These are phyloP conservation scores for Stenogyne calaminthoides DNA, from an alignment of 305 asterid genomes.

Conservation along the genomic window DNA sequence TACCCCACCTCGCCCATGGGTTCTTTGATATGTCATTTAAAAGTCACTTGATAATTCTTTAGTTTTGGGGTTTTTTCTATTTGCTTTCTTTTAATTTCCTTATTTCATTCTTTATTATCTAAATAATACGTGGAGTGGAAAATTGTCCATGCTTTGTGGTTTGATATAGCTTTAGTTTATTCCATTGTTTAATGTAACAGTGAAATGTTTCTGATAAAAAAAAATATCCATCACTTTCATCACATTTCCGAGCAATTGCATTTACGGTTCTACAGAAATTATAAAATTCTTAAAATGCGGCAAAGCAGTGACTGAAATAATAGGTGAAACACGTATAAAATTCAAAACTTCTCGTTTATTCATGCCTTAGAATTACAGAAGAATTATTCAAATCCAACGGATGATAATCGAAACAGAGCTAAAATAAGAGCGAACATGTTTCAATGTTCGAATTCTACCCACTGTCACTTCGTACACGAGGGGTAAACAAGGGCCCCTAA, in stretches of 20 bases:
- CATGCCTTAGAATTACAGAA: neutral
- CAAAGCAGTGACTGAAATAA: neutral
- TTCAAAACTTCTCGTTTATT: neutral
- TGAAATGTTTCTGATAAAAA: no score
- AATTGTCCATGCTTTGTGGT: neutral
- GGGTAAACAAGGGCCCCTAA: conserved; percentile 6
- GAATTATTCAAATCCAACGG: conserved; percentile 5
- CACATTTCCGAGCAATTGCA: no score
- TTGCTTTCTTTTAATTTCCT: neutral
- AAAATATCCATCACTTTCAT: no score
- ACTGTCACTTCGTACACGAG: conserved; percentile 9
- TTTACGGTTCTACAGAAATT: no score
- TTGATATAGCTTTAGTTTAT: neutral
- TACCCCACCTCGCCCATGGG: conserved; percentile 38
- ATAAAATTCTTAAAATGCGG: no score
- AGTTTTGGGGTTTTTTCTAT: neutral
- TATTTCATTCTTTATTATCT: neutral
- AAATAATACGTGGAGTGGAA: neutral
- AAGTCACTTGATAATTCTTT: neutral
- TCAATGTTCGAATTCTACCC: conserved; percentile 17
- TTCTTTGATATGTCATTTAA: conserved; percentile 20
- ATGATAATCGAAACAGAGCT: neutral
- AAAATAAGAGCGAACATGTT: neutral
- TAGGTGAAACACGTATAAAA: neutral
- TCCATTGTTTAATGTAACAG: no score